Base-by-base conservation (phyloP, 768 basidiomycete genomes). In the Auriculariales sp. region DNA sequence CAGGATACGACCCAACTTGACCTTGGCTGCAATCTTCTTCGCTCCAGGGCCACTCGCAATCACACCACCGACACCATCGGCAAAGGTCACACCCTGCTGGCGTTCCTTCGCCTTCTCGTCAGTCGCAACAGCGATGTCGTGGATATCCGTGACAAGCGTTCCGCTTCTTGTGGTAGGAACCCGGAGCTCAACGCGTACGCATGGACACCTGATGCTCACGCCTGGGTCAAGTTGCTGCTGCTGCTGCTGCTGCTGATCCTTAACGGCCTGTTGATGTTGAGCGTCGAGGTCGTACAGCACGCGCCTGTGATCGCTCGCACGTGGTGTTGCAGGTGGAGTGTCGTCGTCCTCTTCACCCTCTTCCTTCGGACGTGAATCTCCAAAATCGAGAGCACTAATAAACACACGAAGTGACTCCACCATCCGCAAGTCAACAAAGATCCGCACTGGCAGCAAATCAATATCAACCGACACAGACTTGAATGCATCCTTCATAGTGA, bases 351-450 rank as follows among this genome's bases (percentile, higher is more conserved):
- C 57, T 46, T 60, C 54, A n/a, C 61, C 62, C 24, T 55, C 54
- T 15, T 62, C 58, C 28, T 11, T 27, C 11, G 51, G 31, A 5
- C 25, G 42, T 49, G 59, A 56, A 5, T 57, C 51, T 22, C 52
- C 28, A 19, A 57, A 49, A 1, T 53, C 59, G n/a, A 72, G 32
- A 12, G 73, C 71, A 7, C 75, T 67, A 35, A 82, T 32, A 53
- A 83, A 83, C 0, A 58, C 39, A 70, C 64, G 52, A 61, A 67
- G 47, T 52, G 57, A 51, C 48, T 58, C 55, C 4, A 60, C 62
- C 57, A 56, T 65, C 55, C 52, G 67, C 58, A 88, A 65, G 60
- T 93, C 88, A 25, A 86, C 47, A 58, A 89, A 87, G n/a, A 84
- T 34, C 57, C 91, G 89, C 9, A 93, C 56, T 9, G 90, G 83